Base-by-base conservation (phyloP, 2,329 filamentous ascomycete species). In the Tricladium varicosporioides region DNA sequence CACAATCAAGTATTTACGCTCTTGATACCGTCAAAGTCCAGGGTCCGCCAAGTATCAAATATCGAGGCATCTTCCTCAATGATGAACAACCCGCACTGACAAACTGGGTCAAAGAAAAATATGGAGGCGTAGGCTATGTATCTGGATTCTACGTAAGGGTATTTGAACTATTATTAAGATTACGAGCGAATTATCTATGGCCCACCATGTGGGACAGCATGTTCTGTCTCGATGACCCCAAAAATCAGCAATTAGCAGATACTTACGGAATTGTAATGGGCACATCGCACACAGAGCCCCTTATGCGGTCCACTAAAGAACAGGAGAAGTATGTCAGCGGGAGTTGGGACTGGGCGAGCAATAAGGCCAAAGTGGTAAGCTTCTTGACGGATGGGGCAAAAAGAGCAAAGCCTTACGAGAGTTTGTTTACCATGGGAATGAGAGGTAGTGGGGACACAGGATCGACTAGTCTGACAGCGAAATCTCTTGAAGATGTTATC, bases 131-230 rank as follows among this genome's bases (percentile, higher is more conserved):
- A 2, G 54, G 57, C 40, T 63, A 75, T 22, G 71, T 72, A 2
- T 66, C 70, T 9, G 76, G 75, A 1, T 80, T 78, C 59, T 90
- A 90, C 71, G 73, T 78, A 5, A 80, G 81, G n/a, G 81, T 91
- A 16, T 89, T 88, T 60, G 87, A 91, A 71, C 75, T 91, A 1
- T 74, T 90, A 0, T 80, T 91, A 9, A 79, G 87, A 2, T 76
- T 88, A n/a, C 78, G 83, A 36, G 87, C 86, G 19, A 91, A 90
- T 69, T 90, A 89, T 66, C 74, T 91, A 48, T 91, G 88, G 87
- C 87, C 87, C 0, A 80, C 85, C 0, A 77, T 84, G 69, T 91
- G 87, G 87, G 82, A 80, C 11, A 80, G 79, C 60, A 88, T 88
- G 77, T 87, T 90, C 66, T 82, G 84, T 65, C 78, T 88, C 1